Conservation (phyloP, 1,284 basidiomycete genomes). For the Schizopora paradoxa region DNA sequence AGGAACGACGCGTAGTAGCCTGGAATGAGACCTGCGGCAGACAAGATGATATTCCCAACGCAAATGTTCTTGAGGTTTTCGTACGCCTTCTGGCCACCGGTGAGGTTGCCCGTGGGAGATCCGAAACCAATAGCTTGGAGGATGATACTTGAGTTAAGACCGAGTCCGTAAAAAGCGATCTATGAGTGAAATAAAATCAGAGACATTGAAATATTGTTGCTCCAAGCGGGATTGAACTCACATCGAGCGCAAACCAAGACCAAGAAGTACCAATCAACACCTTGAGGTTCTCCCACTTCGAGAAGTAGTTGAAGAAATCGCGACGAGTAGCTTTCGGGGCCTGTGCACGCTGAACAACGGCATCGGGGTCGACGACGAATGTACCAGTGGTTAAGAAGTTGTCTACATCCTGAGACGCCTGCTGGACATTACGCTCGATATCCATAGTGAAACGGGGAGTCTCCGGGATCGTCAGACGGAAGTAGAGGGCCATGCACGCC, state of each 20-base stretch:
- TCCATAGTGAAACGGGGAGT: constrained; percentile 70
- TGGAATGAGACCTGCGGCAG: constrained; percentile 45
- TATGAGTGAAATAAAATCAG: constrained; percentile 30
- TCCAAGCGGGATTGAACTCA: constrained; percentile 24
- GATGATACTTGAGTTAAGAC: constrained; percentile 45
- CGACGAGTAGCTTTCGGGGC: constrained; percentile 41
- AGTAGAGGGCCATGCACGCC: constrained; percentile 47
- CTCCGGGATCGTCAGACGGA: constrained; percentile 53
- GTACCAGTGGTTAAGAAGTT: constrained; percentile 41
- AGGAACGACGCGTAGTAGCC: constrained; percentile 47
- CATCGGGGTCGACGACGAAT: constrained; percentile 38
- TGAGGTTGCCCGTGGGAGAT: constrained; percentile 22
- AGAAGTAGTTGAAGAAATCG: constrained; percentile 46
- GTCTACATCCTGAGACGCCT: constrained; percentile 48
- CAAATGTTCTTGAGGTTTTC: constrained; percentile 30
- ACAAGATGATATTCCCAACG: constrained; percentile 39
- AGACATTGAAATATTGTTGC: background rate
- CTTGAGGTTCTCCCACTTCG: constrained; percentile 39
- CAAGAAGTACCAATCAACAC: constrained; percentile 43
- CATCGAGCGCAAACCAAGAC: constrained; percentile 64
- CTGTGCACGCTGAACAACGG: constrained; percentile 36
- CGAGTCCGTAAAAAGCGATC: constrained; percentile 51
- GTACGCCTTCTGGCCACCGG: constrained; percentile 23
- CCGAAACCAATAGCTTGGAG: constrained; percentile 18
- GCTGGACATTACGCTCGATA: constrained; percentile 56